Evolutionary conservation across 2,329 filamentous ascomycete genomes (phyloP).

Genomic region (Boeremia lycopersici): DNA sequence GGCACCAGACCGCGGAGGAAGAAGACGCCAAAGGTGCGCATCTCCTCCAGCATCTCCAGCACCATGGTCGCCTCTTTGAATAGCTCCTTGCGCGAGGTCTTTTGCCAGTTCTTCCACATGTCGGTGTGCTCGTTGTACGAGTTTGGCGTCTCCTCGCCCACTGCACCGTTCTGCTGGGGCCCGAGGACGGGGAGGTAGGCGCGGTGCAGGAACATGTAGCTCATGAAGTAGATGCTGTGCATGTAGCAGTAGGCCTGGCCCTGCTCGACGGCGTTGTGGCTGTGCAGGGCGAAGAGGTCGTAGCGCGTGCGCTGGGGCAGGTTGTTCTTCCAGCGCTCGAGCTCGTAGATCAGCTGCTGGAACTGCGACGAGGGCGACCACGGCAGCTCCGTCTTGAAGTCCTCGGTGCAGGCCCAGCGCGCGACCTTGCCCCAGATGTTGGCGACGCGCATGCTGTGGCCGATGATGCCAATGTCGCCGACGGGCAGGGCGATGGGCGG

Average conservation of each 20-base stretch:
- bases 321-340: conserved; percentile 45
- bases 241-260: conserved; percentile 51
- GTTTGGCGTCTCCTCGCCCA: conserved; percentile 38
- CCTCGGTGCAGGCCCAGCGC: conserved; percentile 48
- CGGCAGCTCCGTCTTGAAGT: conserved; percentile 45
- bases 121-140: conserved; percentile 42
- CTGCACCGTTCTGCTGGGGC: conserved; percentile 34
- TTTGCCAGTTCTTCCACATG: conserved; percentile 47
- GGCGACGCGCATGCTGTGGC: conserved; percentile 47
- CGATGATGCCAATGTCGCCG: conserved; percentile 48
- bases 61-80: conserved; percentile 47
- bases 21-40: conserved; percentile 49
- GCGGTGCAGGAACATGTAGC: conserved; percentile 50
- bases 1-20: conserved; percentile 49
- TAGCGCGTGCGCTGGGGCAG: conserved; percentile 46
- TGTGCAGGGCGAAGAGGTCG: conserved; percentile 47
- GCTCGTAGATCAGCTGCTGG: conserved; percentile 43
- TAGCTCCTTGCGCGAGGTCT: conserved; percentile 43
- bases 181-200: conserved; percentile 49
- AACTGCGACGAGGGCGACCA: conserved; percentile 47
- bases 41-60: conserved; percentile 50
- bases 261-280: conserved; percentile 50
- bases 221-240: conserved; percentile 52
- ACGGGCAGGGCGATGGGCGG: conserved; percentile 34
- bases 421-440: conserved; percentile 52